Evolutionary conservation across 192 early-diverging fungal genomes (phyloP), one percentile per base, ranked within the genome.

Genomic region (Chytriomyces hyalinus): DNA sequence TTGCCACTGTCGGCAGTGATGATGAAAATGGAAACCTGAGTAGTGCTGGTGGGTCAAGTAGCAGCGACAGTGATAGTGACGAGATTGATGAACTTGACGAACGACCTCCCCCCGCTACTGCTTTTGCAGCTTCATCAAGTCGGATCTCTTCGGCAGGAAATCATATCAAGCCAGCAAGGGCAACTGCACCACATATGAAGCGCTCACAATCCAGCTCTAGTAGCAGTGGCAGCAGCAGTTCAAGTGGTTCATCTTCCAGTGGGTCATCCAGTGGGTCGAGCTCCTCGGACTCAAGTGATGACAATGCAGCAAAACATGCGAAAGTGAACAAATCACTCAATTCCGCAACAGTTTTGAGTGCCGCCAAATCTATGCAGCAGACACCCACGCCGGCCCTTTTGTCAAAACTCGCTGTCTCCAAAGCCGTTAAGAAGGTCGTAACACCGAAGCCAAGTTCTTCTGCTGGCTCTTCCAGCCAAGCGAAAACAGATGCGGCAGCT

Each of bases 71-170:
- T 26, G n/a, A 26, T 22, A 47, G 46, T 13, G 66, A 67, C 24
- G 66, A 67, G 46, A 48, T 67, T 43, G 66, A 67, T 67, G 66
- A 67, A 46, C 47, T 67, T 28, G 66, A 57, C 53, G 53, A 57
- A 57, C 28, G 66, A 46, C 15, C 10, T 26, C 26, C 49, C 50
- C 17, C n/a, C 53, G 53, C 53, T 57, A 5, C 15, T 20, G 53
- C 53, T 20, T 13, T 57, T 57, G 53, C 53, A n/a, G 53, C 15
- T 57, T 13, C 15, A n/a, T 20, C 53, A n/a, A 20, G 53, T 3
- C 53, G 53, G 53, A 57, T 36, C 36, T 0, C 36, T 36, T 36
- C 36, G 36, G 36, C 36, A 36, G 36, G 36, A 36, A 36, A 36
- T 36, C 36, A 36, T 36, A 36, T 36, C 3, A 57, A 20, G 5